These are phyloP conservation scores for Diaporthe citri DNA, from an alignment of 2,329 filamentous ascomycete species.

Conservation along the genomic window DNA sequence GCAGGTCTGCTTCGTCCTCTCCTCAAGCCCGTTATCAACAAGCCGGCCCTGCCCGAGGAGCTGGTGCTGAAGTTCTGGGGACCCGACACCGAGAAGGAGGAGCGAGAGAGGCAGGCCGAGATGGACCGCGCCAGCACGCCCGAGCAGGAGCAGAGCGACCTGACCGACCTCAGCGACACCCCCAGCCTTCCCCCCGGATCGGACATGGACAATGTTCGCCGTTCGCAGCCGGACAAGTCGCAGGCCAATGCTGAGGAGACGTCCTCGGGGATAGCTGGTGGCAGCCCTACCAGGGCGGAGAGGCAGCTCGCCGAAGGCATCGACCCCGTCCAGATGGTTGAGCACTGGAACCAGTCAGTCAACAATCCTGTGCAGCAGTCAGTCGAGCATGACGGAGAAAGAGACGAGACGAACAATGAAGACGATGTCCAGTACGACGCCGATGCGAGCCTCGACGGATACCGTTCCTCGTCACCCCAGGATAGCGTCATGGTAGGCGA, in stretches of 20 bases:
- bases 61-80: slow-evolving; percentile 32
- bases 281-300: neutral
- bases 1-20: slow-evolving; percentile 20
- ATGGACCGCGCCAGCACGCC: slow-evolving; percentile 5
- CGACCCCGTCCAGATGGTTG: neutral
- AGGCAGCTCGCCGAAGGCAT: neutral
- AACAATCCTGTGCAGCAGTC: neutral
- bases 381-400: neutral
- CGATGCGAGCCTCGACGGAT: neutral
- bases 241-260: neutral
- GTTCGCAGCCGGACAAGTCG: neutral
- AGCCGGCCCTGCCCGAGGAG: slow-evolving; percentile 17
- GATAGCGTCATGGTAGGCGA: slow-evolving; percentile 1
- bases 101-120: neutral
- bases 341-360: slow-evolving; percentile 14
- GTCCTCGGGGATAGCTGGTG: neutral
- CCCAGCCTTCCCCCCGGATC: slow-evolving; percentile 9
- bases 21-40: slow-evolving; percentile 4
- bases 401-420: neutral
- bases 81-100: neutral
- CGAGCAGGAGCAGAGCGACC: slow-evolving; percentile 16
- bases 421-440: neutral
- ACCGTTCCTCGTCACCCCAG: neutral
- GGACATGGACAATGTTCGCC: neutral
- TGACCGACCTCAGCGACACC: slow-evolving; percentile 26